Evolutionary conservation across 2,329 filamentous ascomycete genomes (phyloP).

Genomic region (Claviceps maximensis): DNA sequence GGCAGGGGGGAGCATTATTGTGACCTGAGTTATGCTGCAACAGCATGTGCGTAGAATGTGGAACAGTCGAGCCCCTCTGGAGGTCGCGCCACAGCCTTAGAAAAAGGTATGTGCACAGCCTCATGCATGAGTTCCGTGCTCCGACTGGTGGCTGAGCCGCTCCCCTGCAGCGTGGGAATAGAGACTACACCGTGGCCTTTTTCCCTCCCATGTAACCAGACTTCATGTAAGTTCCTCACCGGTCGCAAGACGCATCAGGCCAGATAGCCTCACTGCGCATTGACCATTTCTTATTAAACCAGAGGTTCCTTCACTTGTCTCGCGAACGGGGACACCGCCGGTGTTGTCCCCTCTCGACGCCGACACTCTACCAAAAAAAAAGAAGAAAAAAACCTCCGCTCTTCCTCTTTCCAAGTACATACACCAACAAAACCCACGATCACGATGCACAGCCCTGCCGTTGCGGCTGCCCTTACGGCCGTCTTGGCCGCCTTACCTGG

Average conservation of each 20-base stretch:
- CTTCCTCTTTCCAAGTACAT: not conserved
- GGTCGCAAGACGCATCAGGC: not conserved
- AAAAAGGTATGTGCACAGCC: not conserved
- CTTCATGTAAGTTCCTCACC: not conserved
- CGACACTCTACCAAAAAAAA: not conserved
- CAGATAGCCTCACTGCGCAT: not conserved
- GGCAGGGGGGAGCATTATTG: too few species aligned
- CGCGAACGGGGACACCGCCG: not conserved
- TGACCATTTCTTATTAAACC: not conserved
- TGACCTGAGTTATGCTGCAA: too few species aligned
- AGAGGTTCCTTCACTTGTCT: not conserved
- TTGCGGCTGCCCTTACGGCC: constrained; percentile 33
- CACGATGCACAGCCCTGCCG: constrained; percentile 39
- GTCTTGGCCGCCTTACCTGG: constrained; percentile 53
- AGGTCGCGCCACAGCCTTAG: constrained; percentile 1
- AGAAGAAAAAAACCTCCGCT: not conserved
- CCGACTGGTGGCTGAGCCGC: not conserved
- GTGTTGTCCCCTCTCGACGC: not conserved
- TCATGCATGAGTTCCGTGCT: not conserved
- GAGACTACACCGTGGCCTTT: constrained; percentile 19
- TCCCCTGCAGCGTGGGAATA: not conserved
- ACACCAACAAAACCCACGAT: constrained; percentile 20
- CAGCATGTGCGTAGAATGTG: too few species aligned
- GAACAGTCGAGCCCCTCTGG: not conserved
- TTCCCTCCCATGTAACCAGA: constrained; percentile 4